A percentile compares a stretch with the other conserved stretches of the same genome.
phyloP scores from a whole-genome alignment of 2,329 filamentous ascomycete genomes.

The Septoria petroselini region DNA sequence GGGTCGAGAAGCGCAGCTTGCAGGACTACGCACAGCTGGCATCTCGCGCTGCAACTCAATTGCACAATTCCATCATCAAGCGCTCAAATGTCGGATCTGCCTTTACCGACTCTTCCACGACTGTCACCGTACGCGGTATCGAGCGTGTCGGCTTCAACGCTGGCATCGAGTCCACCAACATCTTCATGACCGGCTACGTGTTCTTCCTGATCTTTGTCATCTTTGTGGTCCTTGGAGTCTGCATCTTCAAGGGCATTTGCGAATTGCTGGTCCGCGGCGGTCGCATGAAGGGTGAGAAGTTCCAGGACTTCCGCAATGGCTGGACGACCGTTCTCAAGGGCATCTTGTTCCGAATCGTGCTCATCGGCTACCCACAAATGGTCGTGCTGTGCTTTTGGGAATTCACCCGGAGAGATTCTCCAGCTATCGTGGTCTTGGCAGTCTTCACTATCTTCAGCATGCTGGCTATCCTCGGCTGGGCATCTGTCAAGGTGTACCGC shows the following conservation, averaged over 20 bases:
- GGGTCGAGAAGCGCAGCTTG: slow-evolving; percentile 68
- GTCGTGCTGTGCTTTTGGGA: slow-evolving; percentile 90
- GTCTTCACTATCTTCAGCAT: slow-evolving; percentile 86
- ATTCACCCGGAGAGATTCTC: slow-evolving; percentile 78
- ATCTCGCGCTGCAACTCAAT: slow-evolving; percentile 51
- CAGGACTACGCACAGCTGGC: slow-evolving; percentile 47
- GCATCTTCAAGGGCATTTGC: slow-evolving; percentile 75
- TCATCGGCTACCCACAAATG: slow-evolving; percentile 91
- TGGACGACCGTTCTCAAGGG: slow-evolving; percentile 92
- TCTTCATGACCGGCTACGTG: slow-evolving; percentile 85
- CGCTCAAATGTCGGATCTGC: slow-evolving; percentile 30
- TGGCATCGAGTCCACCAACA: slow-evolving; percentile 81
- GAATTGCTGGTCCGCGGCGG: slow-evolving; percentile 71
- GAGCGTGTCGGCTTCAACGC: slow-evolving; percentile 84
- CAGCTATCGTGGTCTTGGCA: slow-evolving; percentile 80
- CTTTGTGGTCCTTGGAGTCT: slow-evolving; percentile 68
- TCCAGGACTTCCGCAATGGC: slow-evolving; percentile 88
- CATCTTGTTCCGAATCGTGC: slow-evolving; percentile 82
- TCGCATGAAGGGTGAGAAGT: slow-evolving; percentile 80
- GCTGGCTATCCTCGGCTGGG: slow-evolving; percentile 75
- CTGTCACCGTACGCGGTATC: slow-evolving; percentile 69
- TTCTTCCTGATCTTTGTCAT: slow-evolving; percentile 86
- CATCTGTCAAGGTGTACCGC: slow-evolving; percentile 81
- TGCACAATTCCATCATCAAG: slow-evolving; percentile 46
- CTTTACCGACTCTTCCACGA: slow-evolving; percentile 37